Percentiles rank a stretch among this genome's conserved stretches.
Evolutionary conservation across 2,329 filamentous ascomycete genomes (phyloP).

Genomic region (Fragosphaeria purpurea): DNA sequence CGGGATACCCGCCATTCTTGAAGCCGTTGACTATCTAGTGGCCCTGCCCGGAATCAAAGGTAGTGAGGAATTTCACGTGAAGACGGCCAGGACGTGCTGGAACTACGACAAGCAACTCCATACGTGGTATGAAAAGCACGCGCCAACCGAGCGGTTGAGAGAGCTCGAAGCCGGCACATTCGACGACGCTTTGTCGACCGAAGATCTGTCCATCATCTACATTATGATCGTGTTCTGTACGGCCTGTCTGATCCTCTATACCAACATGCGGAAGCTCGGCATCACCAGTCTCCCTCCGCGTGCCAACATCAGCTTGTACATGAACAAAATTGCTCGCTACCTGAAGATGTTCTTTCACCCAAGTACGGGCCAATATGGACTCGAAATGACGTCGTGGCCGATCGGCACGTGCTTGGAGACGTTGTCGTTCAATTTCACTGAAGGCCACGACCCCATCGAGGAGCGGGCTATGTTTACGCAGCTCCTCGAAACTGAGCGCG

Average conservation of each 20-base stretch:
- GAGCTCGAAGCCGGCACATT: neutral
- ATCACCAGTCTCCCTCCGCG: slow-evolving; percentile 7
- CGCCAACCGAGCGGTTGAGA: slow-evolving; percentile 6
- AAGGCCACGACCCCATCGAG: neutral
- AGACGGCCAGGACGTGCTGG: slow-evolving; percentile 4
- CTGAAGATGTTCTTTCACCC: slow-evolving; percentile 14
- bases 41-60: neutral
- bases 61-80: neutral
- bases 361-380: slow-evolving; percentile 12
- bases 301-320: slow-evolving; percentile 5
- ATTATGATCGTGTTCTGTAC: slow-evolving; percentile 12
- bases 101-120: slow-evolving; percentile 9
- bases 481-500: slow-evolving; percentile 10
- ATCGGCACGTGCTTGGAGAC: slow-evolving; percentile 11
- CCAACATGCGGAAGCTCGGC: slow-evolving; percentile 7
- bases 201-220: slow-evolving; percentile 13
- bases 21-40: slow-evolving; percentile 12
- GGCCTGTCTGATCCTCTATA: slow-evolving; percentile 14
- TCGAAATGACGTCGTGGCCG: slow-evolving; percentile 13
- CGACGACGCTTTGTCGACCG: slow-evolving; percentile 5
- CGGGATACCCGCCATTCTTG: slow-evolving; percentile 12
- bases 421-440: neutral
- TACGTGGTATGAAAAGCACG: slow-evolving; percentile 9
- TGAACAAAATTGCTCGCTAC: slow-evolving; percentile 9
- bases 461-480: slow-evolving; percentile 8